Conservation (phyloP, 1,139 yeast genomes). For the Entelexis sorbosivorans region DNA sequence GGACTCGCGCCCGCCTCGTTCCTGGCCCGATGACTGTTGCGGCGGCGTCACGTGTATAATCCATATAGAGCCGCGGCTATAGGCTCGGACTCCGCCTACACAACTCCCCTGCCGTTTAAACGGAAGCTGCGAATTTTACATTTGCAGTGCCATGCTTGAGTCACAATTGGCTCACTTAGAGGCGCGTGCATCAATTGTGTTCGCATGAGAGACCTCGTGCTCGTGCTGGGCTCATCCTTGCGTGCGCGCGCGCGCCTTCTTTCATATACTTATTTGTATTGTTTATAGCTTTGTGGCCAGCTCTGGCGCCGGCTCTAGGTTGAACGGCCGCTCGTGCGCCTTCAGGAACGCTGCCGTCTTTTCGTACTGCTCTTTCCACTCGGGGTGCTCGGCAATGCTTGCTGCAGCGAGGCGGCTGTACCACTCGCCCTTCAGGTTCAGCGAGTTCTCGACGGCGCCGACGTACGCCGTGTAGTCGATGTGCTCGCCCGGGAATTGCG, state of each 20-base stretch:
- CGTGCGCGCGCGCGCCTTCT: too few species aligned
- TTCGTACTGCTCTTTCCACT: constrained; percentile 1
- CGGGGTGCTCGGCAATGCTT: constrained; percentile 2
- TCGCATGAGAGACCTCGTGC: too few species aligned
- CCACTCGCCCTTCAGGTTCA: constrained; percentile 1
- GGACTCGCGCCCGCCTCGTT: not conserved
- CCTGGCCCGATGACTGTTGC: not conserved
- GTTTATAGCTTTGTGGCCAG: not conserved
- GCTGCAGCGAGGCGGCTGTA: not conserved
- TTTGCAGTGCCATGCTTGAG: too few species aligned
- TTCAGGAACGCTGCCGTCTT: not conserved
- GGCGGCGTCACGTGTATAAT: not conserved
- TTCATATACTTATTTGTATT: too few species aligned
- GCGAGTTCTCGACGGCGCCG: not conserved
- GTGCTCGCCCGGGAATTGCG: constrained; percentile 2
- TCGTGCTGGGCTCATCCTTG: too few species aligned
- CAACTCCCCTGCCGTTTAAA: too few species aligned
- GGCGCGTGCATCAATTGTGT: too few species aligned
- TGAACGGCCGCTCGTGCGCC: constrained; percentile 1
- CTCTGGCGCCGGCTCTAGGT: not conserved
- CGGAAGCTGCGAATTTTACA: too few species aligned
- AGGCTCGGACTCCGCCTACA: too few species aligned
- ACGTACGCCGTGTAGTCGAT: not conserved
- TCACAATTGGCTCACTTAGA: too few species aligned
- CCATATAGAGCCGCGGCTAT: not conserved